These are phyloP conservation scores for Globisporangium takayamanum DNA, from an alignment of 352 stramenopile genomes.

Conservation along the genomic window DNA sequence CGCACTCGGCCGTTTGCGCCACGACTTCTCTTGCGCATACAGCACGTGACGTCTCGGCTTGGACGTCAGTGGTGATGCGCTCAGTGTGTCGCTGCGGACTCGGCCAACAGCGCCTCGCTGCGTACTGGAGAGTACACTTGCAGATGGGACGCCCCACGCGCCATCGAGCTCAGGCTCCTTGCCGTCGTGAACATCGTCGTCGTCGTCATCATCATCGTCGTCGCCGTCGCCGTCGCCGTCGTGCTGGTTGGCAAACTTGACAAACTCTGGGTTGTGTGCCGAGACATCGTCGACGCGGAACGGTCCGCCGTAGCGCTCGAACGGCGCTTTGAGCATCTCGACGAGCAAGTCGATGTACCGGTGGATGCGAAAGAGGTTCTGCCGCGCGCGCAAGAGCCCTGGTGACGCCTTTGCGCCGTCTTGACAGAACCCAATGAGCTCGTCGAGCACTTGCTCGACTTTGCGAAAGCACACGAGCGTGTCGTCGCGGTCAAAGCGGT, in stretches of 20 bases:
- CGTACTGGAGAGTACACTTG: background rate
- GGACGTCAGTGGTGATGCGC: background rate
- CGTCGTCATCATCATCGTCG: constrained; percentile 16
- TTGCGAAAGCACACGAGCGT: constrained; percentile 28
- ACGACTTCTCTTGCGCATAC: constrained; percentile 20
- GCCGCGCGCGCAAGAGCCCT: constrained; percentile 26
- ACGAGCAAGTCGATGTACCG: constrained; percentile 58
- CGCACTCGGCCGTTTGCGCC: constrained; percentile 20
- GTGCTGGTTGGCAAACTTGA: constrained; percentile 13
- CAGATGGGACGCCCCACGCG: constrained; percentile 1
- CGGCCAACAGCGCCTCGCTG: background rate
- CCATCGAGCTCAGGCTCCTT: constrained; percentile 2
- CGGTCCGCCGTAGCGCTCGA: constrained; percentile 48
- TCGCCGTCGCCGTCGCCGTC: constrained; percentile 19
- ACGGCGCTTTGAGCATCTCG: constrained; percentile 58
- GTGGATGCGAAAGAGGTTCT: constrained; percentile 51
- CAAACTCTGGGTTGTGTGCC: constrained; percentile 41
- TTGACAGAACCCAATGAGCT: constrained; percentile 43
- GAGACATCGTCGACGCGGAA: constrained; percentile 55
- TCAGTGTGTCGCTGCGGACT: background rate
- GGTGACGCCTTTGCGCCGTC: constrained; percentile 21
- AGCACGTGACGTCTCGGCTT: constrained; percentile 17
- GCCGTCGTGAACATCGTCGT: constrained; percentile 1
- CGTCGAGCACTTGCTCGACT: constrained; percentile 32
- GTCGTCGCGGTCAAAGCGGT: constrained; percentile 27